Conservation (phyloP, 495 filamentous ascomycete species). For the Aspergillus sparsus region DNA sequence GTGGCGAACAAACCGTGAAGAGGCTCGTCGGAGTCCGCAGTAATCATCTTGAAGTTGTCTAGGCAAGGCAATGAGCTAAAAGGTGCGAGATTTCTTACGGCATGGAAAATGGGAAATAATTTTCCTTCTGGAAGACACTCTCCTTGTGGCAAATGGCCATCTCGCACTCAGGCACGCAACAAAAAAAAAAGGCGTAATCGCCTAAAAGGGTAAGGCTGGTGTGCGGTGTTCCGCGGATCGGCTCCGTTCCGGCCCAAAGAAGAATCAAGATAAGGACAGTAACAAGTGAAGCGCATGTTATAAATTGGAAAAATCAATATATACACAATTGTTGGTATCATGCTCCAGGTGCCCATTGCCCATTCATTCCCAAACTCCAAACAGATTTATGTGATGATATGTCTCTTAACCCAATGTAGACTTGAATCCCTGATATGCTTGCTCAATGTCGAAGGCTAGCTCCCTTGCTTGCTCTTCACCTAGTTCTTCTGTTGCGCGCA, state of each 20-base stretch:
- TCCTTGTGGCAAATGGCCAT: constrained; percentile 25
- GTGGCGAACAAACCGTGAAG: constrained; percentile 41
- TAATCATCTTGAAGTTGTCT: constrained; percentile 38
- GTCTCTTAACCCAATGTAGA: constrained; percentile 53
- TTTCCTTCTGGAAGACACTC: constrained; percentile 15
- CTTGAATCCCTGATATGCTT: constrained; percentile 91
- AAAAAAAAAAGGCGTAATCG: constrained; percentile 41
- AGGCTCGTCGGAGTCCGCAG: constrained; percentile 42
- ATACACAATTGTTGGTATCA: constrained; percentile 13
- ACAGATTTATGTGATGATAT: constrained; percentile 1
- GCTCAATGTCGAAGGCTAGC: constrained; percentile 83
- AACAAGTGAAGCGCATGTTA: constrained; percentile 13
- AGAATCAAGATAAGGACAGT: constrained; percentile 16
- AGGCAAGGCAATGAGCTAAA: constrained; percentile 14
- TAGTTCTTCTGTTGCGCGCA: constrained; percentile 91
- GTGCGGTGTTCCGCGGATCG: constrained; percentile 37
- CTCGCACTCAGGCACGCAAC: constrained; percentile 18
- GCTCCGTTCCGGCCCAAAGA: constrained; percentile 20
- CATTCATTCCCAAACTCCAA: constrained; percentile 3
- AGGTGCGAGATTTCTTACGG: not conserved
- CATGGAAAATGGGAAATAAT: constrained; percentile 3
- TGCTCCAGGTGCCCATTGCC: constrained; percentile 17
- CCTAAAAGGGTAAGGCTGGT: constrained; percentile 45
- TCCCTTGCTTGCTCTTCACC: constrained; percentile 84
- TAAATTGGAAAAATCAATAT: constrained; percentile 5